phyloP scores from a whole-genome alignment of 2,329 filamentous ascomycete genomes.

The Talaromyces rugulosus region DNA sequence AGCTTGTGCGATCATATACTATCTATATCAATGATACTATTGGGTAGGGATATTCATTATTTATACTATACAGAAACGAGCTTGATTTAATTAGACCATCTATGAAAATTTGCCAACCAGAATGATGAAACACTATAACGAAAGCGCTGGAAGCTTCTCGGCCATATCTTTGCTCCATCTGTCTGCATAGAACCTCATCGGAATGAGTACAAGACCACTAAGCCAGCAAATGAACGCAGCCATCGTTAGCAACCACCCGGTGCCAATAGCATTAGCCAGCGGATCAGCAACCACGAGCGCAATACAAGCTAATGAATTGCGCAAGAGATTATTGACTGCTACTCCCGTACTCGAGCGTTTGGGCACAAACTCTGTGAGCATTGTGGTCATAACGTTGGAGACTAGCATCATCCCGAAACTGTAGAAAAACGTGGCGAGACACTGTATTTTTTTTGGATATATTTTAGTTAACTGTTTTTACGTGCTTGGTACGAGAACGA shows the following conservation, averaged over 20 bases:
- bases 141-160: background rate
- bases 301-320: slow-evolving; percentile 72
- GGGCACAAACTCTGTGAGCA: slow-evolving; percentile 81
- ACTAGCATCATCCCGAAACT: slow-evolving; percentile 77
- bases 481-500: background rate
- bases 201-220: slow-evolving; percentile 44
- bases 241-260: slow-evolving; percentile 71
- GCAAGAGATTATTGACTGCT: slow-evolving; percentile 74
- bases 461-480: background rate
- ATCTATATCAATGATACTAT: background rate
- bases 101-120: background rate
- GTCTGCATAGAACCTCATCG: slow-evolving; percentile 1
- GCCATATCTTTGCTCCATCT: slow-evolving; percentile 8
- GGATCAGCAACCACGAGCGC: slow-evolving; percentile 67
- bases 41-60: background rate
- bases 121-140: background rate
- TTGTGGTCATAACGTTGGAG: slow-evolving; percentile 68
- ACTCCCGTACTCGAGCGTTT: slow-evolving; percentile 66
- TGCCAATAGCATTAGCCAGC: slow-evolving; percentile 65
- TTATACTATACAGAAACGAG: background rate
- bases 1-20: background rate
- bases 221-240: slow-evolving; percentile 30
- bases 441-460: slow-evolving; percentile 15
- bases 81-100: slow-evolving; percentile 1
- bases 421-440: slow-evolving; percentile 67